Percentiles rank a stretch among this genome's conserved stretches.
Evolutionary conservation across 208 protist species (phyloP).

Genomic region (Trypanosoma brucei): DNA sequence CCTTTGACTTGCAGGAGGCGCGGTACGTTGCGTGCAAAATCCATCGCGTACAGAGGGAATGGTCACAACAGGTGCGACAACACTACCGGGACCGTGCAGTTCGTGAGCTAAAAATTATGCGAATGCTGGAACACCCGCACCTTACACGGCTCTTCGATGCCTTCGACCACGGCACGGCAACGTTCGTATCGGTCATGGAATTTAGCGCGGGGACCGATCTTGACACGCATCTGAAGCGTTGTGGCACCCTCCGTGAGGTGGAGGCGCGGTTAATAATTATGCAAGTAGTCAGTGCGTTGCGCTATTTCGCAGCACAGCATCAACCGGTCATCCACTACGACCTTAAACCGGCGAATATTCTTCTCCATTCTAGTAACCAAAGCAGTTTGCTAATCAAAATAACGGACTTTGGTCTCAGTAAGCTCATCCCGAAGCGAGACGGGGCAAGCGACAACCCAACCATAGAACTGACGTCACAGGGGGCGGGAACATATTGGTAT

Average conservation of each 20-base stretch:
- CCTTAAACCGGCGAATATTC: conserved; percentile 87
- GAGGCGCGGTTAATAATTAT: conserved; percentile 87
- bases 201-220: conserved; percentile 90
- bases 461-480: conserved; percentile 95
- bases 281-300: conserved; percentile 90
- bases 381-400: conserved; percentile 89
- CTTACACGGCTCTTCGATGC: conserved; percentile 84
- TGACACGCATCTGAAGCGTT: conserved; percentile 87
- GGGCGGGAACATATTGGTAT: conserved; percentile 96
- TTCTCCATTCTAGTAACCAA: conserved; percentile 62
- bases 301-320: conserved; percentile 81
- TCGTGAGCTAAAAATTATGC: conserved; percentile 93
- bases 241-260: conserved; percentile 68
- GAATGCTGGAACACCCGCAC: conserved; percentile 76
- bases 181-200: conserved; percentile 94
- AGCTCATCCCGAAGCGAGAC: conserved; percentile 82
- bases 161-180: conserved; percentile 67
- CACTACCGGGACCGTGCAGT: conserved; percentile 92
- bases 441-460: conserved; percentile 59
- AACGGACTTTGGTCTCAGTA: conserved; percentile 97
- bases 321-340: conserved; percentile 92
- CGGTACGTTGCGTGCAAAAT: conserved; percentile 95
- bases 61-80: conserved; percentile 77
- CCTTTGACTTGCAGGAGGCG: conserved; percentile 82
- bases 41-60: conserved; percentile 87